Conservation (phyloP, 2,329 filamentous ascomycete genomes). For the Metarhizium anisopliae region DNA sequence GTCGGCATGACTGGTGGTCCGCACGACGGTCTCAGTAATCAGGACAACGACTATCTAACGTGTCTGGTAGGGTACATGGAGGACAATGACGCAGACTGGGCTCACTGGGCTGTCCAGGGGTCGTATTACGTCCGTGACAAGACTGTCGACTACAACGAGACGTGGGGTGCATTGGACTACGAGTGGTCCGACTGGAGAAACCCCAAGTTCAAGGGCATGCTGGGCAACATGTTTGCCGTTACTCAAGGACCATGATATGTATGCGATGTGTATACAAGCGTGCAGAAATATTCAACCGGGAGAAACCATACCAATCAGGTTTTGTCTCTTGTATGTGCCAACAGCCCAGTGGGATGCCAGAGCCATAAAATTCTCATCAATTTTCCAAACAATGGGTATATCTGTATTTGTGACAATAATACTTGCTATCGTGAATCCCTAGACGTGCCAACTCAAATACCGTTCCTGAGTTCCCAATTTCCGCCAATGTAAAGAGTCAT, state of each 20-base stretch:
- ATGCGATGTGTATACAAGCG: too few relatives aligned
- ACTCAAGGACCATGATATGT: slow-evolving; percentile 24
- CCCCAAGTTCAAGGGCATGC: slow-evolving; percentile 21
- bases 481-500: not conserved
- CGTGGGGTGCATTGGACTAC: slow-evolving; percentile 39
- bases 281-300: too few relatives aligned
- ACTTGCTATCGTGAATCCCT: not conserved
- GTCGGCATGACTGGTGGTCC: slow-evolving; percentile 37
- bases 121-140: slow-evolving; percentile 49
- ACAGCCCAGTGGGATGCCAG: too few relatives aligned
- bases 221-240: slow-evolving; percentile 29
- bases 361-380: not conserved
- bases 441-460: not conserved
- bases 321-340: too few relatives aligned
- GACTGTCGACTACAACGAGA: slow-evolving; percentile 40
- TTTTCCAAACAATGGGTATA: not conserved
- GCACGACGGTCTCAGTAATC: slow-evolving; percentile 31
- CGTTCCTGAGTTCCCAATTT: not conserved
- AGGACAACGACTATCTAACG: slow-evolving; percentile 37
- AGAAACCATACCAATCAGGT: too few relatives aligned
- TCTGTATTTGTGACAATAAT: not conserved
- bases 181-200: slow-evolving; percentile 31
- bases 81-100: slow-evolving; percentile 50
- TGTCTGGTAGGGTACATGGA: slow-evolving; percentile 45
- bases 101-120: slow-evolving; percentile 48